Conservation (phyloP, 2,329 filamentous ascomycete genomes). For the Microcyclospora tardicrescens region DNA sequence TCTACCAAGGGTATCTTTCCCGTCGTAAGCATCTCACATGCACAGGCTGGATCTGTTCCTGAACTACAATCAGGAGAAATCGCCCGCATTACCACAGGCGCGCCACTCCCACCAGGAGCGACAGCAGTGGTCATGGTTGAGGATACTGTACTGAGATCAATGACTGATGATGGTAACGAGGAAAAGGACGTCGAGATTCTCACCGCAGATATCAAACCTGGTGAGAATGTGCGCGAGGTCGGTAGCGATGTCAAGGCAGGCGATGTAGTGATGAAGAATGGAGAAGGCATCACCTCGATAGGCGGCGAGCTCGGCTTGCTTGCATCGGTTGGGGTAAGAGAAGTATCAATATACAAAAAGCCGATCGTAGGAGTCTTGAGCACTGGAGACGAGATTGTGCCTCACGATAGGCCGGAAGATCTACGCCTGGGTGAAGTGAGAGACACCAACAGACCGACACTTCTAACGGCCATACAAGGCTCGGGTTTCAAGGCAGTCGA, state of each 20-base stretch:
- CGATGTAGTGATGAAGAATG: slow-evolving; percentile 57
- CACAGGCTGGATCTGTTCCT: slow-evolving; percentile 55
- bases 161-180: slow-evolving; percentile 68
- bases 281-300: slow-evolving; percentile 70
- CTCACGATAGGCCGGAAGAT: slow-evolving; percentile 49
- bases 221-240: slow-evolving; percentile 82
- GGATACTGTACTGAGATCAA: slow-evolving; percentile 65
- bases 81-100: slow-evolving; percentile 86
- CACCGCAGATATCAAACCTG: slow-evolving; percentile 57
- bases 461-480: slow-evolving; percentile 62
- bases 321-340: slow-evolving; percentile 64
- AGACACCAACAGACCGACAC: slow-evolving; percentile 81
- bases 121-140: slow-evolving; percentile 96
- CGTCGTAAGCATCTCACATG: slow-evolving; percentile 76
- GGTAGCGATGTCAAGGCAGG: slow-evolving; percentile 72
- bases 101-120: slow-evolving; percentile 74
- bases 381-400: slow-evolving; percentile 87
- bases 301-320: slow-evolving; percentile 87
- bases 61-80: slow-evolving; percentile 61
- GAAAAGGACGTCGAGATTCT: slow-evolving; percentile 82
- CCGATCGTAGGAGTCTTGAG: slow-evolving; percentile 79
- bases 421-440: slow-evolving; percentile 73
- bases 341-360: slow-evolving; percentile 59
- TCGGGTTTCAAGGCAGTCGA: slow-evolving; percentile 72
- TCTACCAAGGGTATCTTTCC: slow-evolving; percentile 70